Evolutionary conservation across 345 rosid species (phyloP).

Genomic region (Acer negundo): DNA sequence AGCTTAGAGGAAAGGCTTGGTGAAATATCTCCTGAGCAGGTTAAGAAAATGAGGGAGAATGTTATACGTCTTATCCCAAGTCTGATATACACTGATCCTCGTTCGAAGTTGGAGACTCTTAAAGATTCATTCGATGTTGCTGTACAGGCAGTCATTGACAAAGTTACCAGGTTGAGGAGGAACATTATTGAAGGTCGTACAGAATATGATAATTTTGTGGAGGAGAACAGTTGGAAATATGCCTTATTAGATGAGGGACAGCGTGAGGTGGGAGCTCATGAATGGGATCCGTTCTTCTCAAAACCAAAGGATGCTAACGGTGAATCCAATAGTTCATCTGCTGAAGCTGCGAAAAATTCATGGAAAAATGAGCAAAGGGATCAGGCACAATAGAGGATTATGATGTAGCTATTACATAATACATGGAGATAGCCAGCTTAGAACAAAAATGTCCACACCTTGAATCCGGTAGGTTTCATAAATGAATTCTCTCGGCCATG

Average conservation of each 20-base stretch:
- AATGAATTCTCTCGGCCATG: conserved; percentile 11
- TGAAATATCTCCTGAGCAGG: conserved; percentile 70
- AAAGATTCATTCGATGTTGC: conserved; percentile 86
- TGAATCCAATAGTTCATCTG: conserved; percentile 50
- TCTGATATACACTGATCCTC: conserved; percentile 78
- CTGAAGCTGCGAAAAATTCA: conserved; percentile 78
- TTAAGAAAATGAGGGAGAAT: conserved; percentile 70
- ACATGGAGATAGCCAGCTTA: background rate
- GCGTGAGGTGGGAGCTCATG: conserved; percentile 73
- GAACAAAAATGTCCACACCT: background rate
- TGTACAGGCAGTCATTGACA: conserved; percentile 73
- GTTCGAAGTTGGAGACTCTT: conserved; percentile 60
- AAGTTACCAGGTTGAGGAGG: conserved; percentile 80
- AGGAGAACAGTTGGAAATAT: conserved; percentile 93
- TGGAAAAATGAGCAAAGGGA: conserved; percentile 86
- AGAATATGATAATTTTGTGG: conserved; percentile 79
- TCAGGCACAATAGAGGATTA: conserved; percentile 35
- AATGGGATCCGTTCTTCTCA: conserved; percentile 95
- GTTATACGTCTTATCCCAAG: conserved; percentile 73
- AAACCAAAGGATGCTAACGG: conserved; percentile 63
- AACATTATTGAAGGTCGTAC: conserved; percentile 68
- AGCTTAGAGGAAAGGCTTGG: conserved; percentile 76
- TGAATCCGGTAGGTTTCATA: conserved; percentile 12
- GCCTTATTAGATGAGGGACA: conserved; percentile 80
- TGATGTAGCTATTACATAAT: conserved; percentile 10